phyloP scores from a whole-genome alignment of 768 basidiomycete genomes.

The Tulasnella sp. region DNA sequence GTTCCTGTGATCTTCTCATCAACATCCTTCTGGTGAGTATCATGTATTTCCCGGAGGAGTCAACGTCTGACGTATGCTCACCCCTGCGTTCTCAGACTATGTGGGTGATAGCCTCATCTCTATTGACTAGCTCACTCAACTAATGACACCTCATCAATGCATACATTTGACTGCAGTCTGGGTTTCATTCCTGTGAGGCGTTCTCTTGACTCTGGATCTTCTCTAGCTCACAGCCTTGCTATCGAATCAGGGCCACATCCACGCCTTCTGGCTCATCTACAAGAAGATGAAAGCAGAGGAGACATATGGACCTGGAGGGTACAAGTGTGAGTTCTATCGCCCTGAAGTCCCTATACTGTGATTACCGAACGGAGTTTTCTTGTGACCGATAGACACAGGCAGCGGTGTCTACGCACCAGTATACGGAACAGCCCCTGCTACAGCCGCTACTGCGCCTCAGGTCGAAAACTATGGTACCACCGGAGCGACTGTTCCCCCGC shows the following conservation, averaged over 20 bases:
- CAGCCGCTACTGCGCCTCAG: background rate
- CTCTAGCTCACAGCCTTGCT: constrained; percentile 46
- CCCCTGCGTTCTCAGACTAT: constrained; percentile 37
- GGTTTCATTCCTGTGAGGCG: constrained; percentile 15
- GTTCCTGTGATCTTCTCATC: constrained; percentile 78
- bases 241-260: constrained; percentile 66
- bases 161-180: background rate
- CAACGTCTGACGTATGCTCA: background rate
- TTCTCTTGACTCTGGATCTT: background rate
- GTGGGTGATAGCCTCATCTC: constrained; percentile 36
- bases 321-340: constrained; percentile 51
- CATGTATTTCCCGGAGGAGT: background rate
- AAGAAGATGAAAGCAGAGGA: constrained; percentile 68
- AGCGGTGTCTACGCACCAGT: constrained; percentile 35
- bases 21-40: constrained; percentile 50
- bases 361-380: background rate
- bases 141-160: background rate
- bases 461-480: no score
- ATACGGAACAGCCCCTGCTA: constrained; percentile 21
- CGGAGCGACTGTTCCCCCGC: no score
- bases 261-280: constrained; percentile 87
- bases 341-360: background rate
- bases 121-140: background rate
- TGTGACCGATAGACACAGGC: constrained; percentile 30
- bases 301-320: constrained; percentile 63